Evolutionary conservation across 768 basidiomycete species (phyloP).

Genomic region (Lactarius quietus): DNA sequence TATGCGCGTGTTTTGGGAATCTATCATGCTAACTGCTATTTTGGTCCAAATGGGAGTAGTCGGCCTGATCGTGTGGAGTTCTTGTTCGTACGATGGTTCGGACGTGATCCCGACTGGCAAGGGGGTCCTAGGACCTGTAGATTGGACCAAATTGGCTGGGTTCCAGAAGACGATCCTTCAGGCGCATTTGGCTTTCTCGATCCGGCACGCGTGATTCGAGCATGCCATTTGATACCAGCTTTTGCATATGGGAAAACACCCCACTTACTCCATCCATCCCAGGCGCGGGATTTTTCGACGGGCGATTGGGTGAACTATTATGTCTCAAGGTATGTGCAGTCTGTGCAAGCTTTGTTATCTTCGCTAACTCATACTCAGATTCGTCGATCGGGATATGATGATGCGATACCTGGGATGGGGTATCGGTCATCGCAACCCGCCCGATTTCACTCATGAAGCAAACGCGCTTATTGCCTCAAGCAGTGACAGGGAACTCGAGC

Average conservation of each 20-base stretch:
- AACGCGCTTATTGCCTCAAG: background rate
- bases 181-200: background rate
- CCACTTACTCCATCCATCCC: background rate
- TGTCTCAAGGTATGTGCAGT: background rate
- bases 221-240: background rate
- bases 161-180: background rate
- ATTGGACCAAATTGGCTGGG: background rate
- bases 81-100: background rate
- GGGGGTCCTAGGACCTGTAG: background rate
- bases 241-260: background rate
- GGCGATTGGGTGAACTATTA: background rate
- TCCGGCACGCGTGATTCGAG: background rate
- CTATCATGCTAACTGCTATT: too few species aligned
- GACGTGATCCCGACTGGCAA: background rate
- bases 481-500: background rate
- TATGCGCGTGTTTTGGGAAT: too few species aligned
- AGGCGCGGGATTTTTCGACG: too few species aligned
- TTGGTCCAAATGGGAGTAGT: too few species aligned
- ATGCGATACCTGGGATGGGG: background rate
- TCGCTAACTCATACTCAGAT: background rate
- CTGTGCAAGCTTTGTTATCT: background rate
- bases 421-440: background rate
- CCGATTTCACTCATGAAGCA: background rate
- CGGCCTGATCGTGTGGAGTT: background rate
- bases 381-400: background rate